These are phyloP conservation scores for Helichrysum umbraculigerum DNA, from an alignment of 129 eudicot species.

Conservation along the genomic window DNA sequence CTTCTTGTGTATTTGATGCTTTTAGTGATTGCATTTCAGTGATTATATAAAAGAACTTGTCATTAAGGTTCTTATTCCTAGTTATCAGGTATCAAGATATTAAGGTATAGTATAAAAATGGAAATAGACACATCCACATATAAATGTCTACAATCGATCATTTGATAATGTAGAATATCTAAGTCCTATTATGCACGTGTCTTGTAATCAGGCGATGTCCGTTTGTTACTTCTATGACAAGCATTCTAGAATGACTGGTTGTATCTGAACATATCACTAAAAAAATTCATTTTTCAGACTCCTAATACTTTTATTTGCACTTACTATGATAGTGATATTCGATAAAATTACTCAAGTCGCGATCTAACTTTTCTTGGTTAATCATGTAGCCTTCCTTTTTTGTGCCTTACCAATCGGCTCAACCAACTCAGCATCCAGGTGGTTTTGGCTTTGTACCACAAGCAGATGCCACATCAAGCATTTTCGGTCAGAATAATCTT, in stretches of 20 bases:
- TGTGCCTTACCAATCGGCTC: conserved; percentile 56
- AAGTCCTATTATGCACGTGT: no score
- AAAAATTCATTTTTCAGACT: not conserved
- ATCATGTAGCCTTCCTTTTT: conserved; percentile 59
- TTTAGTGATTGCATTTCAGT: no score
- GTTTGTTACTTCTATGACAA: not conserved
- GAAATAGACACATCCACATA: no score
- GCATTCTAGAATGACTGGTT: no score
- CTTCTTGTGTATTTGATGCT: no score
- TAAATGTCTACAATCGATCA: no score
- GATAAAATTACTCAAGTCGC: not conserved
- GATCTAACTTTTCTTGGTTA: conserved; percentile 4
- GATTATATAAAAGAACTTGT: no score
- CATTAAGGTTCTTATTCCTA: no score
- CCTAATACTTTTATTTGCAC: not conserved
- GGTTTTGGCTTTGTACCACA: conserved; percentile 49
- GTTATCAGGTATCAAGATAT: no score
- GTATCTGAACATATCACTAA: not conserved
- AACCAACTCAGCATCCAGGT: conserved; percentile 64
- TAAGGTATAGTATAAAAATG: no score
- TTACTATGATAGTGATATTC: not conserved
- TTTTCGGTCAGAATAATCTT: conserved; percentile 57
- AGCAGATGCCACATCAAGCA: conserved; percentile 25
- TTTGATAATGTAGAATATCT: no score
- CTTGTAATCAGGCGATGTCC: no score